Percentiles rank a stretch among this genome's conserved stretches.
phyloP scores from a whole-genome alignment of 805 yeast species.

The Wickerhamiella kazuoi region DNA sequence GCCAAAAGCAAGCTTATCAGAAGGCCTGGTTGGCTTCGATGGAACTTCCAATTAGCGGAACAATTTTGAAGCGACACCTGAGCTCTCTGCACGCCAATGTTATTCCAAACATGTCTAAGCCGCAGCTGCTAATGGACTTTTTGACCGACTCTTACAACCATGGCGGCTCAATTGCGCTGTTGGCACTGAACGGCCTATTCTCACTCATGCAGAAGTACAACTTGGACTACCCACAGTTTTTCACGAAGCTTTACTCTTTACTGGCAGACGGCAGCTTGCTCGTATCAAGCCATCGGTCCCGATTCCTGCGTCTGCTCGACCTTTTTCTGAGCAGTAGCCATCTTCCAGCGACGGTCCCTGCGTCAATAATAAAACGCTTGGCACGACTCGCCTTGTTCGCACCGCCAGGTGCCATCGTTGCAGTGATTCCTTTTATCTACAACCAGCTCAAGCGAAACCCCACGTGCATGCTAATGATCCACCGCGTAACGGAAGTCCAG shows the following conservation, averaged over 20 bases:
- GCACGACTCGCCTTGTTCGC: constrained; percentile 59
- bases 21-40: constrained; percentile 41
- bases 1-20: constrained; percentile 29
- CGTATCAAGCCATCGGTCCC: constrained; percentile 62
- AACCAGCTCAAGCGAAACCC: constrained; percentile 84
- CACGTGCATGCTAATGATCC: constrained; percentile 78
- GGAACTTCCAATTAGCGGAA: constrained; percentile 26
- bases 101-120: constrained; percentile 62
- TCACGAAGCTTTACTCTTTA: constrained; percentile 60
- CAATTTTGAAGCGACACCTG: constrained; percentile 53
- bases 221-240: constrained; percentile 84
- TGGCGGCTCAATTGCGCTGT: constrained; percentile 44
- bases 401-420: constrained; percentile 78
- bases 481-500: constrained; percentile 22
- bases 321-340: constrained; percentile 75
- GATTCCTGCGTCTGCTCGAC: constrained; percentile 77
- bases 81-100: constrained; percentile 64
- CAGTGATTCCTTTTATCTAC: constrained; percentile 78
- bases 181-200: constrained; percentile 77
- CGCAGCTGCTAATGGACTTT: constrained; percentile 82
- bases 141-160: constrained; percentile 68
- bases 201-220: constrained; percentile 66
- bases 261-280: constrained; percentile 52
- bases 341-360: constrained; percentile 63
- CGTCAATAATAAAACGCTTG: constrained; percentile 73